Conservation (phyloP, 2,329 filamentous ascomycete species). For the Monilinia polystroma region DNA sequence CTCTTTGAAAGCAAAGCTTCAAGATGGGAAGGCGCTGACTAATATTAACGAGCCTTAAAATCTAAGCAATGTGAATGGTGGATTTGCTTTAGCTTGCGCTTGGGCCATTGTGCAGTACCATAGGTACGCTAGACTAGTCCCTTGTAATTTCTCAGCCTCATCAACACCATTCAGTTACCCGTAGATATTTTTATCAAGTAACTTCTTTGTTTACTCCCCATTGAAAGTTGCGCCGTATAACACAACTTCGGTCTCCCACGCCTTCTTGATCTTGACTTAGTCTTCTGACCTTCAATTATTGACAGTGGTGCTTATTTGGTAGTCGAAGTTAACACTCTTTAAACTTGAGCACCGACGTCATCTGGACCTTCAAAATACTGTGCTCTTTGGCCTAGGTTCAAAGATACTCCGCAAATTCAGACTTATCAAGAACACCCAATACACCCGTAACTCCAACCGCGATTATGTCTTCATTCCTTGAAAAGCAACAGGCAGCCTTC, state of each 20-base stretch:
- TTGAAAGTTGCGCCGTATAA: neutral
- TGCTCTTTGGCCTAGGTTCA: neutral
- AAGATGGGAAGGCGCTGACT: constrained; percentile 16
- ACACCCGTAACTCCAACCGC: constrained; percentile 19
- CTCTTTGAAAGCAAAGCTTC: constrained; percentile 19
- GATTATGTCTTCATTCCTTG: constrained; percentile 61
- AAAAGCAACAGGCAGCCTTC: constrained; percentile 64
- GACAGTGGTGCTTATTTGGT: neutral
- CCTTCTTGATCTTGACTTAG: neutral
- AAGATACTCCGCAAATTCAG: neutral
- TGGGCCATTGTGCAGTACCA: neutral
- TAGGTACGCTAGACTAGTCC: constrained; percentile 1
- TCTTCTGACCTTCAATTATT: neutral
- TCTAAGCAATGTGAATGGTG: neutral
- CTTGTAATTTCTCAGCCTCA: constrained; percentile 18
- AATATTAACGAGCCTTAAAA: neutral
- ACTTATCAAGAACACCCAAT: neutral
- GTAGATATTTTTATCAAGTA: neutral
- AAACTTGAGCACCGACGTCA: neutral
- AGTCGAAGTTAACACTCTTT: neutral
- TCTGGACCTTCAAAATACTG: neutral
- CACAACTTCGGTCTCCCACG: neutral
- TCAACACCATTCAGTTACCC: neutral
- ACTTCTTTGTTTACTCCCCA: constrained; percentile 3
- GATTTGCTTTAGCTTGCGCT: neutral